phyloP scores from a whole-genome alignment of 75 land plant genomes.

The Azolla pinnata region DNA sequence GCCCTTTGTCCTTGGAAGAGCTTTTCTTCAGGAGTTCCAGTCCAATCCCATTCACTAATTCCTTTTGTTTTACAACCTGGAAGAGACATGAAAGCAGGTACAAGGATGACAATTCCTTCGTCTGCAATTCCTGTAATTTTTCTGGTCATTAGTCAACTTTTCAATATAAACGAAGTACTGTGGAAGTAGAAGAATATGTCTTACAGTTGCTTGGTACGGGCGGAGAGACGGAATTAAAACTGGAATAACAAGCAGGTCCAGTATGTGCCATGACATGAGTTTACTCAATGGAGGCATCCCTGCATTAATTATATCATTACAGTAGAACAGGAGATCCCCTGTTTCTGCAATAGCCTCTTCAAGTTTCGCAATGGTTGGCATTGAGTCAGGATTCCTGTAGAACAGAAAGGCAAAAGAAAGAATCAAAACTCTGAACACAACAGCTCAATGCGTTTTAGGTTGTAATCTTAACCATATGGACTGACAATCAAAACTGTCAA shows the following conservation, averaged over 20 bases:
- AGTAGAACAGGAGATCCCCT: slow-evolving; percentile 82
- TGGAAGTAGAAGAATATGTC: slow-evolving; percentile 5
- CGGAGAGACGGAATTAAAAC: slow-evolving; percentile 65
- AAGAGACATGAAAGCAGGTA: slow-evolving; percentile 79
- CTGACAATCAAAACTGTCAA: too few species aligned
- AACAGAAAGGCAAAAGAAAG: too few species aligned
- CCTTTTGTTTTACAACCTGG: slow-evolving; percentile 67
- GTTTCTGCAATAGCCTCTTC: slow-evolving; percentile 71
- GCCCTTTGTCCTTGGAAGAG: not conserved
- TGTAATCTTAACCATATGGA: too few species aligned
- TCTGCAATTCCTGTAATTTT: slow-evolving; percentile 33
- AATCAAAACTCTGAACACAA: too few species aligned
- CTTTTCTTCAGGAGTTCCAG: slow-evolving; percentile 47
- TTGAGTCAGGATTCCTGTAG: slow-evolving; percentile 47
- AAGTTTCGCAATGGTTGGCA: slow-evolving; percentile 33
- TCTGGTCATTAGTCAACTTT: not conserved
- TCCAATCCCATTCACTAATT: slow-evolving; percentile 69
- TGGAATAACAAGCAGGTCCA: slow-evolving; percentile 70
- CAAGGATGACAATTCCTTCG: slow-evolving; percentile 54
- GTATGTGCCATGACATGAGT: slow-evolving; percentile 67
- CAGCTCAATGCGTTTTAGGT: too few species aligned
- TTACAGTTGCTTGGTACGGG: slow-evolving; percentile 27
- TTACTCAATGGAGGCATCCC: slow-evolving; percentile 66
- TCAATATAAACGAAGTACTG: slow-evolving; percentile 2
- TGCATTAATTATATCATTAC: slow-evolving; percentile 85